phyloP scores from a whole-genome alignment of 768 basidiomycete species.

The Naganishia friedmannii region DNA sequence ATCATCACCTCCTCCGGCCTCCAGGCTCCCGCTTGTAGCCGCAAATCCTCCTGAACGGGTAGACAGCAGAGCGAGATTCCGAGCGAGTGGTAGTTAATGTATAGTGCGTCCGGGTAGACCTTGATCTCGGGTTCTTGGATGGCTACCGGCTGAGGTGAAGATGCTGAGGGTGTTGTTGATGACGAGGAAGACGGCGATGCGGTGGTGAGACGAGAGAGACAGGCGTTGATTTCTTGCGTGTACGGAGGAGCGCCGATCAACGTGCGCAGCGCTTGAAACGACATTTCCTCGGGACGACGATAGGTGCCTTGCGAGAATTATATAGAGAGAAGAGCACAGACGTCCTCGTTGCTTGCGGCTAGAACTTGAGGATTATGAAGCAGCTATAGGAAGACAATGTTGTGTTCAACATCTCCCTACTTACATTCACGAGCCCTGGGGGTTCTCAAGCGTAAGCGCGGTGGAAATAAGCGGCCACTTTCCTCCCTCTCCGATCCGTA shows the following conservation, averaged over 20 bases:
- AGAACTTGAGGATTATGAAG: no score
- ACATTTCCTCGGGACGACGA: neutral
- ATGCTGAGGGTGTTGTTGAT: neutral
- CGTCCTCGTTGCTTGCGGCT: neutral
- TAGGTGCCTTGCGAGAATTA: no score
- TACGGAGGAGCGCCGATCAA: neutral
- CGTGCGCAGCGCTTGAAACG: neutral
- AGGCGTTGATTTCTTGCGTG: neutral
- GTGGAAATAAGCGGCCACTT: no score
- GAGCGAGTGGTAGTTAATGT: slow-evolving; percentile 75
- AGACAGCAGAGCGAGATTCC: slow-evolving; percentile 78
- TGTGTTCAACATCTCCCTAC: no score
- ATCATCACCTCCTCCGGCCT: slow-evolving; percentile 57
- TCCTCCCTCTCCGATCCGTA: no score
- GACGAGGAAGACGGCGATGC: neutral
- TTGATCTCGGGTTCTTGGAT: slow-evolving; percentile 64
- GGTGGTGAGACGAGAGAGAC: neutral
- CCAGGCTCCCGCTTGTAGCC: slow-evolving; percentile 50
- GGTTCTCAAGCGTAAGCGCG: no score
- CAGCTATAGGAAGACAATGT: no score
- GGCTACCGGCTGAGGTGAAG: neutral
- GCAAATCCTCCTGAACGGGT: slow-evolving; percentile 59
- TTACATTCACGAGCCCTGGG: no score
- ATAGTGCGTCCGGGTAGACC: slow-evolving; percentile 75
- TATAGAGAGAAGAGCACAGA: neutral